Conservation (phyloP, 2,329 filamentous ascomycete genomes). For the Alternaria consortialis region DNA sequence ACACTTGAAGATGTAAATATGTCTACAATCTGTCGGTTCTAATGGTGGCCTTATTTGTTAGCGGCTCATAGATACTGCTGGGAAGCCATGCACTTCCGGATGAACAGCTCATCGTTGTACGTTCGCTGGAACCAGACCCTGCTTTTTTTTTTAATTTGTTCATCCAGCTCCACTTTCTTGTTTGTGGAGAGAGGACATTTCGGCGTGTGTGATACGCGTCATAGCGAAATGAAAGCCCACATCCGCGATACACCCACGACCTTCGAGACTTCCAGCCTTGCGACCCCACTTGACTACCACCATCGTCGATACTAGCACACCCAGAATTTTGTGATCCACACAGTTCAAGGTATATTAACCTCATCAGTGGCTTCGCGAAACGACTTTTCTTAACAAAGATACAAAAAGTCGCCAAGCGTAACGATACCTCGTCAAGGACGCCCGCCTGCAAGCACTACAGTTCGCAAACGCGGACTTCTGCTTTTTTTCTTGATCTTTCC, state of each 20-base stretch:
- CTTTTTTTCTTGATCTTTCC: too few relatives aligned
- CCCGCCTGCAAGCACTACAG: too few relatives aligned
- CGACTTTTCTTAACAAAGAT: too few relatives aligned
- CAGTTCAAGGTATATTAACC: background rate
- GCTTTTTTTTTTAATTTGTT: too few relatives aligned
- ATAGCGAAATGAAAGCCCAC: background rate
- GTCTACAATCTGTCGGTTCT: too few relatives aligned
- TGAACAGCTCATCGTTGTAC: background rate
- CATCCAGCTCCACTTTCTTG: background rate
- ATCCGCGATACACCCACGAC: background rate
- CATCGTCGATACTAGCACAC: background rate
- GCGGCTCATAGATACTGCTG: background rate
- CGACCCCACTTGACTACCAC: background rate
- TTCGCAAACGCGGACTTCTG: too few relatives aligned
- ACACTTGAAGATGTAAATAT: background rate
- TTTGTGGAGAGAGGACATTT: background rate
- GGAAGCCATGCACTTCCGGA: background rate
- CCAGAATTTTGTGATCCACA: background rate
- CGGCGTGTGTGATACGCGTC: background rate
- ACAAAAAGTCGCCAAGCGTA: too few relatives aligned
- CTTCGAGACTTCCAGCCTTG: background rate
- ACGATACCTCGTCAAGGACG: too few relatives aligned
- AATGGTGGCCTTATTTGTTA: background rate
- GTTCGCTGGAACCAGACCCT: background rate
- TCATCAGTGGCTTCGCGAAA: background rate